A percentile compares a stretch with the other conserved stretches of the same genome.
These are phyloP conservation scores for Mycena vulgaris DNA, from an alignment of 768 basidiomycete species.

Conservation along the genomic window DNA sequence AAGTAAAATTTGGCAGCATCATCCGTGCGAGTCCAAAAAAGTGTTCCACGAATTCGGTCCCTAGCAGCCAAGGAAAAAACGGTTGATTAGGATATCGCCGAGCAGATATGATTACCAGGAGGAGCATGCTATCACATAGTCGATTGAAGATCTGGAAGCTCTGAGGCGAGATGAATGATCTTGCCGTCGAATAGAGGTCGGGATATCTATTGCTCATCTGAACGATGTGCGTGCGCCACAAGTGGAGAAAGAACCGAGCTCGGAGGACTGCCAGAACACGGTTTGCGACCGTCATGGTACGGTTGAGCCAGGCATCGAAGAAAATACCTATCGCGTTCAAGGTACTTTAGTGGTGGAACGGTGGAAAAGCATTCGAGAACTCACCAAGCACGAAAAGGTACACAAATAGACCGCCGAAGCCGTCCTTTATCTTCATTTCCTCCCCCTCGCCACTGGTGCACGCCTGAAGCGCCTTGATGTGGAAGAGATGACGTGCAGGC, in stretches of 20 bases:
- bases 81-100: constrained; percentile 39
- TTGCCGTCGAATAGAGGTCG: constrained; percentile 37
- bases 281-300: constrained; percentile 35
- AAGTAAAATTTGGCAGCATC: constrained; percentile 47
- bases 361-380: neutral
- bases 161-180: constrained; percentile 42
- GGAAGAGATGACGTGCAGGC: constrained; percentile 38
- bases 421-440: constrained; percentile 16
- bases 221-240: constrained; percentile 35
- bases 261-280: neutral
- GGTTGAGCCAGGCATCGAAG: constrained; percentile 47
- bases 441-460: constrained; percentile 22
- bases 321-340: constrained; percentile 31
- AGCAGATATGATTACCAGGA: constrained; percentile 37
- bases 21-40: constrained; percentile 46
- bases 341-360: neutral
- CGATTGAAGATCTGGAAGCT: constrained; percentile 48
- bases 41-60: constrained; percentile 46
- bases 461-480: constrained; percentile 18
- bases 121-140: constrained; percentile 43
- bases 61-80: constrained; percentile 44
- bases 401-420: constrained; percentile 43
- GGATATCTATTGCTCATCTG: constrained; percentile 34
- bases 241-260: neutral
- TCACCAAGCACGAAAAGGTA: constrained; percentile 45